Evolutionary conservation across 257 asterid genomes (phyloP).

Genomic region (Cynanchum wilfordii): DNA sequence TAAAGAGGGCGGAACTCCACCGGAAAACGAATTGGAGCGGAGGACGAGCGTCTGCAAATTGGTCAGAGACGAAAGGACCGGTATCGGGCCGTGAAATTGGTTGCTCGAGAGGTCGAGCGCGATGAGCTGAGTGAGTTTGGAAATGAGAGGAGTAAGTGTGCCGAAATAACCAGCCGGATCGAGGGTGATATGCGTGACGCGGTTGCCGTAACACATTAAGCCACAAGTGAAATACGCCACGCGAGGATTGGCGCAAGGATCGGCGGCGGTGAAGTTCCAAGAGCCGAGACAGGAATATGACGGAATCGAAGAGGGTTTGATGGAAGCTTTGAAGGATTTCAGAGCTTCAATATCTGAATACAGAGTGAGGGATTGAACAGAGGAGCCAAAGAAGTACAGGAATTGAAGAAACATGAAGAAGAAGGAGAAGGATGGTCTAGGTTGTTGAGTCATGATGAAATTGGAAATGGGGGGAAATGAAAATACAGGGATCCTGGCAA

Average conservation of each 20-base stretch:
- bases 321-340: conserved; percentile 62
- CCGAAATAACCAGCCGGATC: conserved; percentile 82
- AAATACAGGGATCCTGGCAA: conserved; percentile 5
- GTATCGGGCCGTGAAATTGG: conserved; percentile 64
- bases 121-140: conserved; percentile 59
- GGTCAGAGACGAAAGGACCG: conserved; percentile 40
- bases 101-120: conserved; percentile 66
- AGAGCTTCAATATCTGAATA: conserved; percentile 59
- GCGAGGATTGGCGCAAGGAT: conserved; percentile 77
- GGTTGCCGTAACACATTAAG: conserved; percentile 53
- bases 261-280: conserved; percentile 78
- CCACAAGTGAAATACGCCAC: conserved; percentile 79
- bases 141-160: conserved; percentile 53
- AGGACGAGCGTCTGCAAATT: conserved; percentile 51
- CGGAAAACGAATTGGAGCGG: conserved; percentile 75
- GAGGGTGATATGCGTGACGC: conserved; percentile 76
- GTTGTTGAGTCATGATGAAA: conserved; percentile 30
- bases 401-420: conserved; percentile 21
- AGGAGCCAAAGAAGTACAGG: conserved; percentile 13
- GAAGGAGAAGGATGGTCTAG: not conserved
- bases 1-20: conserved; percentile 56
- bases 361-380: conserved; percentile 36
- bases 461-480: not conserved
- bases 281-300: conserved; percentile 77
- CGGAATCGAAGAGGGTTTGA: conserved; percentile 54